Evolutionary conservation across 176 grass and related monocot species (phyloP), one percentile per base, ranked within the genome.

Genomic region (Cymbopogon citratus): DNA sequence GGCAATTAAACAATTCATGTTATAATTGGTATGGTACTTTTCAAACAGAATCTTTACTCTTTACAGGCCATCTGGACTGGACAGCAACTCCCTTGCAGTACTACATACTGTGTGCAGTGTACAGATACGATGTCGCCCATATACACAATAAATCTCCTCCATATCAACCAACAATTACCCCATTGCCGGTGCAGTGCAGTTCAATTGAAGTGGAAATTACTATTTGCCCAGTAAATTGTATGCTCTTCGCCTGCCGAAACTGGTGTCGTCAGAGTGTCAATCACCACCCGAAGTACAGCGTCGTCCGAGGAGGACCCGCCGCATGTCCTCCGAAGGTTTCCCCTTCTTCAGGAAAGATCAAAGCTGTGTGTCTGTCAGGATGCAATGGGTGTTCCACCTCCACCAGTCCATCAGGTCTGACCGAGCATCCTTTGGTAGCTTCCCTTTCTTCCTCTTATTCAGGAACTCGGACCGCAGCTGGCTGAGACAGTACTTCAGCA

Each of bases 391-490:
- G 76, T 78, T 93, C 96, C 96, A 98, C 96, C 96, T n/a, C n/a
- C n/a, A n/a, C n/a, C n/a, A 99, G 26, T 99, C 92, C 45, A 99
- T 84, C 5, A 99, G 89, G 0, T 82, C 76, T 4, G 74, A 86
- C 12, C 96, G 75, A 0, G 91, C 96, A 2, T 95, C 96, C 73
- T 94, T 95, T 0, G 96, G 91, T 7, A 99, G 90, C 74, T 99
- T 95, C 52, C 96, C 92, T 84, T 99, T 99, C 89, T 95, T 99
- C 69, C 96, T 86, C 80, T 99, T 99, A 89, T 99, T 99, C 87
- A 90, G 68, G 85, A 95, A 99, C 66, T 99, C 93, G 28, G 92
- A 90, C 3, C 93, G 84, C 9, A 99, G 84, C 35, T 85, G 92
- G 65, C 87, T 95, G 21, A 99, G 87, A 33, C 94, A 93, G 44